These are phyloP conservation scores for Maudiozyma serrabonitensis DNA, from an alignment of 805 yeast species.

Conservation along the genomic window DNA sequence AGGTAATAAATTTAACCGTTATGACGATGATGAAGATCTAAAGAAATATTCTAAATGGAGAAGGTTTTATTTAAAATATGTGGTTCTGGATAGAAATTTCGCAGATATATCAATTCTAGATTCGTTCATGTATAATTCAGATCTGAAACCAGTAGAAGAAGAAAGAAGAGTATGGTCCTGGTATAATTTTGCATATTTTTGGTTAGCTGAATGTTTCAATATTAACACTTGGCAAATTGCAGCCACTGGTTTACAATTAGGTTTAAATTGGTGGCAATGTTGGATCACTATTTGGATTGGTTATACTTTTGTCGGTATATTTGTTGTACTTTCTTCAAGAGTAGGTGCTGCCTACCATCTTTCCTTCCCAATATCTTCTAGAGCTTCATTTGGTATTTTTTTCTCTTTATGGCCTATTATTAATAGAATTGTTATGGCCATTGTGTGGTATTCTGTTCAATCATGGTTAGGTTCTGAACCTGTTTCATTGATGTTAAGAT, in stretches of 20 bases:
- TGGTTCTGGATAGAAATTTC: conserved; percentile 20
- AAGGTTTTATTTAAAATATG: conserved; percentile 15
- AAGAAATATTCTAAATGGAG: conserved; percentile 14
- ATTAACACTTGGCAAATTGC: conserved; percentile 90
- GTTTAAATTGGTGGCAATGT: conserved; percentile 83
- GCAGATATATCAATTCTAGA: conserved; percentile 44
- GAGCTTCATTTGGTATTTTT: conserved; percentile 80
- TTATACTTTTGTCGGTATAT: conserved; percentile 56
- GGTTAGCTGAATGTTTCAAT: conserved; percentile 88
- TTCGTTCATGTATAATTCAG: conserved; percentile 62
- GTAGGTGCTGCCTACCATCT: conserved; percentile 75
- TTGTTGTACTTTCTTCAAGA: conserved; percentile 63
- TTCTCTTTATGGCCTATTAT: conserved; percentile 84
- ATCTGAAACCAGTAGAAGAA: conserved; percentile 68
- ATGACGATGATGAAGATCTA: neutral
- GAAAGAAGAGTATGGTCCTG: conserved; percentile 76
- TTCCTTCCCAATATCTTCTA: conserved; percentile 72
- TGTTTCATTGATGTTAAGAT: conserved; percentile 62
- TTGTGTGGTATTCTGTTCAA: conserved; percentile 84
- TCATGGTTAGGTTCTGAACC: conserved; percentile 79
- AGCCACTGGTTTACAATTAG: conserved; percentile 69
- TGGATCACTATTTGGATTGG: conserved; percentile 90
- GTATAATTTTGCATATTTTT: conserved; percentile 69
- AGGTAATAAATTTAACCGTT: neutral
- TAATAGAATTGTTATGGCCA: conserved; percentile 80